Base-by-base conservation (phyloP, 306 rosid genomes). In the Sesbania bispinosa region DNA sequence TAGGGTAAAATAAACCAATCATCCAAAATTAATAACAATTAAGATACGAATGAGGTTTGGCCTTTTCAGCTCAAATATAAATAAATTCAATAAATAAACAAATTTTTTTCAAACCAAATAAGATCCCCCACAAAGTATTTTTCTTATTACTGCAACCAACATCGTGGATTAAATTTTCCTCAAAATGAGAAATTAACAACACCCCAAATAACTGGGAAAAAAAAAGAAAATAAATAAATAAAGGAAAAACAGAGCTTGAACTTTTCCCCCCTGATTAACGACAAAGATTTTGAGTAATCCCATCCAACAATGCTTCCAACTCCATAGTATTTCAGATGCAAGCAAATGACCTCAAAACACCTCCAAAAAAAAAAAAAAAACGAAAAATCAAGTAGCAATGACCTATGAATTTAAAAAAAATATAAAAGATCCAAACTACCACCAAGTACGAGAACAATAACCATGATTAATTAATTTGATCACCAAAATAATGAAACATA, bases 101-200 rank as follows among this genome's bases (percentile, higher is more conserved):
- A 1, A 43, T 71, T 58, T 5, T 50, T 18, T 10, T 33, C 18
- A 35, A 47, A 27, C 19, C 23, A 57, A 10, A 64, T 58, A 58
- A 71, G 67, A 73, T 58, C 77, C 47, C 47, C 47, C 59, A 27
- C 1, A 10, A 61, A 19, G 18, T 46, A 39, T 45, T 63, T 55
- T 24, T 69, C 19, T 7, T 3, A 23, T 24, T 2, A 33, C 73
- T 1, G 7, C 47, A 57, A 58, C 51, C 41, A 58, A 19, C 23
- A 6, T 23, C 10, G 19, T 4, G 54, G 15, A 45, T 66, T 35
- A 19, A 50, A 41, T 59, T 67, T 26, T 66, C 59, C 21, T 38
- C 52, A 14, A 47, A 16, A 27, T 58, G 2, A 66, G 32, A 47
- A 57, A 19, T 13, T 24, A 26, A 71, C 39, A 32, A 32, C 10